Base-by-base conservation (phyloP, 2,329 filamentous ascomycete genomes). In the Aspergillaceae sp. region DNA sequence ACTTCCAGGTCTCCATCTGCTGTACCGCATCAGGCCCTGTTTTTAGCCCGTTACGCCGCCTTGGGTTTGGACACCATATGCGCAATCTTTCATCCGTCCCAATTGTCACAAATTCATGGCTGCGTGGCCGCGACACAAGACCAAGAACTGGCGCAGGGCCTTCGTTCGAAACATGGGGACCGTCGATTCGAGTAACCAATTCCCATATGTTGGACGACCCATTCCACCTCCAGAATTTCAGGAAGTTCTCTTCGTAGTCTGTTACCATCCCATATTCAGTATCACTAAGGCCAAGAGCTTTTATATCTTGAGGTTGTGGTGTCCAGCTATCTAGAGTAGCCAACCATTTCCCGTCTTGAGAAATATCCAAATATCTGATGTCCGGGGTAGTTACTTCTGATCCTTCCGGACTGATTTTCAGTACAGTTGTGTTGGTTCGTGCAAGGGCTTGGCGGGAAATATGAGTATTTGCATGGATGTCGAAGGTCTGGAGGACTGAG, bases 301-400 rank as follows among this genome's bases (percentile, higher is more conserved):
- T 75, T 9, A 86, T 67, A 59, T 96, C 89, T 49, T 78, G 73
- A 8, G 72, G 69, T 7, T 86, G 80, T 1, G 89, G 89, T 43
- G 78, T 76, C 92, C 92, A 98, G 59, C 90, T 86, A 62, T 98
- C 92, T 1, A 94, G 79, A 1, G 88, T 96, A 4, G 86, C 90
- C 47, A 98, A 77, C 90, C 91, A 97, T 53, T 81, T 77, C 11
- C 91, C 91, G 60, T 97, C 84, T 42, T 77, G 72, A 38, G 86
- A 91, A 55, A 92, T 80, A 38, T 83, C 78, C 43, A 97, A 72
- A 46, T 85, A 79, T 5, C 79, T 84, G 41, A 95, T 78, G 50
- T 84, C 79, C 0, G 92, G 91, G 55, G 95, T 86, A 9, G 80
- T 75, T 42, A 97, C 80, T 4, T 78, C 75, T 43, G 79, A 76